Evolutionary conservation across 495 filamentous ascomycete species (phyloP).

Genomic region (Penicillium cosmopolitanum): DNA sequence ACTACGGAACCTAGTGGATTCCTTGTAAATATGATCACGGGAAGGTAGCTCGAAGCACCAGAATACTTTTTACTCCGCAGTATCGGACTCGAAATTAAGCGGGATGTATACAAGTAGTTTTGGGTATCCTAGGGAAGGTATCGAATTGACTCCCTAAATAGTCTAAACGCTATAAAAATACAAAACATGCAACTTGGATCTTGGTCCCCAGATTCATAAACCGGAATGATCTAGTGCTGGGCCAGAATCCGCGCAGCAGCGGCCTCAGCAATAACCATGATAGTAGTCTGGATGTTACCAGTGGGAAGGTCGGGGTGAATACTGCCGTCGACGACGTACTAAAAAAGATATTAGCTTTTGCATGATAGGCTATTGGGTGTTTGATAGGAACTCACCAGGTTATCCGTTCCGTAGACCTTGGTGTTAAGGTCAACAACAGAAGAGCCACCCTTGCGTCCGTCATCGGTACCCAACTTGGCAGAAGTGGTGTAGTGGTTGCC

Average conservation of each 20-base stretch:
- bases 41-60: too few species aligned
- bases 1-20: too few species aligned
- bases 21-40: too few species aligned
- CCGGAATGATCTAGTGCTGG: background rate
- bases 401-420: slow-evolving; percentile 72
- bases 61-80: too few species aligned
- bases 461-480: slow-evolving; percentile 67
- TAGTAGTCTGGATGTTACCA: slow-evolving; percentile 47
- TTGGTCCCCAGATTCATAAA: background rate
- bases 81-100: too few species aligned
- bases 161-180: background rate
- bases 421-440: slow-evolving; percentile 72
- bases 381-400: slow-evolving; percentile 48
- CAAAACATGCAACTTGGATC: background rate
- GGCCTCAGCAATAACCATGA: slow-evolving; percentile 48
- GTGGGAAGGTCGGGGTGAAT: slow-evolving; percentile 52
- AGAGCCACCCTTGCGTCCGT: slow-evolving; percentile 65
- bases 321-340: slow-evolving; percentile 43
- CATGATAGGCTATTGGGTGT: background rate
- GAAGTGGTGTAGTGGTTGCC: slow-evolving; percentile 75
- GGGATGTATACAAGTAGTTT: too few species aligned
- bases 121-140: background rate
- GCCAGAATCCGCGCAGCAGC: slow-evolving; percentile 43
- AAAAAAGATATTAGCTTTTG: slow-evolving; percentile 8
- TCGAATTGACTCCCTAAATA: background rate